Evolutionary conservation across 2,329 filamentous ascomycete genomes (phyloP), one percentile per base, ranked within the genome.

Genomic region (Simplicillium aogashimaense): DNA sequence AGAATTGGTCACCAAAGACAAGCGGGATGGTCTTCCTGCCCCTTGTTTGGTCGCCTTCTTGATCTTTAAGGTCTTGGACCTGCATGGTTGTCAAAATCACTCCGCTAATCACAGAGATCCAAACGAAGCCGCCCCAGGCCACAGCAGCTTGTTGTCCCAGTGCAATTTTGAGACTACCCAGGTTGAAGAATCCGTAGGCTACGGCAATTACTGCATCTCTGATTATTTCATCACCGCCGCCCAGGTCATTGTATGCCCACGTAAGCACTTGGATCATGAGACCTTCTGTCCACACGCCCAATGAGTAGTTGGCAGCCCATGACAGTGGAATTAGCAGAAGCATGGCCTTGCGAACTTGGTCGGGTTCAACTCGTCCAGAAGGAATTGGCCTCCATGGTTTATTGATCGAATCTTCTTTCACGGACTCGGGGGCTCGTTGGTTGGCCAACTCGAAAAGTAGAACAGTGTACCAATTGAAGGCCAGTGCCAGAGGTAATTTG

Each of bases 201-300:
- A 45, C 34, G 12, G 46, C 39, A 33, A 47, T 48, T 39, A 50
- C 46, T 6, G 40, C 20, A 33, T 48, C 43, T 20, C 41, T 43
- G 2, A 59, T 51, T 47, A 57, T 53, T 44, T 48, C 47, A 44
- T 59, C 53, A 6, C 45, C 46, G 45, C 48, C 56, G 3, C 48
- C 44, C 2, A 59, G 54, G 31, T 68, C 64, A 42, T 68, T 68
- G 48, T 69, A 69, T 38, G 62, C 46, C 54, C 58, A 64, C 0
- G 54, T 59, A 38, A 59, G 35, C 11, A 55, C 17, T 36, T 59
- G 37, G 20, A 67, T 44, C n/a, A 58, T 20, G 2, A 51, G 35
- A 20, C 53, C 48, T 44, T 63, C 49, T 28, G 48, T 43, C 34
- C 49, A 29, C n/a, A 49, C 44, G 28, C 56, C 50, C 20, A 57